These are phyloP conservation scores for Pleurotus eryngii DNA, from an alignment of 768 basidiomycete genomes.

Conservation along the genomic window DNA sequence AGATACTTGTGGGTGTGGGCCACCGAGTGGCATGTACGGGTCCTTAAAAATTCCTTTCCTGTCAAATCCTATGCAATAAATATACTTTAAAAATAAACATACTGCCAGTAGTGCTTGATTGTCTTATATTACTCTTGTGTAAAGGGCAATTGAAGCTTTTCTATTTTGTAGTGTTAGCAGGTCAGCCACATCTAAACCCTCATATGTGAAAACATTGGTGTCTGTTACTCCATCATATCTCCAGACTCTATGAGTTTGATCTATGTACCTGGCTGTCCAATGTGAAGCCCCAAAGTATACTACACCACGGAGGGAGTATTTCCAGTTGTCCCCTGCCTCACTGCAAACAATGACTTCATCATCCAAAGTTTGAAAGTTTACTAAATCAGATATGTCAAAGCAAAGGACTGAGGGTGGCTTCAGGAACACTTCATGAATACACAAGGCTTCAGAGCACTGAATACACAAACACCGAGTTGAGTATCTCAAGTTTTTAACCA, in stretches of 20 bases:
- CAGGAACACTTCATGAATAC: not conserved
- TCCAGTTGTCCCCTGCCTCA: not conserved
- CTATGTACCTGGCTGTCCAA: not conserved
- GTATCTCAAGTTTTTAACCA: not conserved
- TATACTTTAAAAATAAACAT: too few species aligned
- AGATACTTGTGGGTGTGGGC: conserved; percentile 15
- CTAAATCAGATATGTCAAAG: not conserved
- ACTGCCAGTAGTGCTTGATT: too few species aligned
- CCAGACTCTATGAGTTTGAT: not conserved
- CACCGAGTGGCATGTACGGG: too few species aligned
- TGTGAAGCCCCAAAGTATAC: not conserved
- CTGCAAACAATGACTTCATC: not conserved
- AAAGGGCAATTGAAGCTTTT: too few species aligned
- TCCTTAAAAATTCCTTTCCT: too few species aligned
- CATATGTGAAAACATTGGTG: too few species aligned
- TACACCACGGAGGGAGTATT: not conserved
- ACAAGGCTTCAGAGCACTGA: not conserved
- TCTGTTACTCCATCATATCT: conserved; percentile 3
- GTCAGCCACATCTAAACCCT: too few species aligned
- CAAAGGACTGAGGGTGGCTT: not conserved
- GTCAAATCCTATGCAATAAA: too few species aligned
- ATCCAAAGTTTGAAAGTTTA: not conserved
- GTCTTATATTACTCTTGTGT: too few species aligned
- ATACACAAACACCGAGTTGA: not conserved
- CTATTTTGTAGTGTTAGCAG: too few species aligned